phyloP scores from a whole-genome alignment of 2,329 filamentous ascomycete genomes.

The Lachnellula subtilissima region DNA sequence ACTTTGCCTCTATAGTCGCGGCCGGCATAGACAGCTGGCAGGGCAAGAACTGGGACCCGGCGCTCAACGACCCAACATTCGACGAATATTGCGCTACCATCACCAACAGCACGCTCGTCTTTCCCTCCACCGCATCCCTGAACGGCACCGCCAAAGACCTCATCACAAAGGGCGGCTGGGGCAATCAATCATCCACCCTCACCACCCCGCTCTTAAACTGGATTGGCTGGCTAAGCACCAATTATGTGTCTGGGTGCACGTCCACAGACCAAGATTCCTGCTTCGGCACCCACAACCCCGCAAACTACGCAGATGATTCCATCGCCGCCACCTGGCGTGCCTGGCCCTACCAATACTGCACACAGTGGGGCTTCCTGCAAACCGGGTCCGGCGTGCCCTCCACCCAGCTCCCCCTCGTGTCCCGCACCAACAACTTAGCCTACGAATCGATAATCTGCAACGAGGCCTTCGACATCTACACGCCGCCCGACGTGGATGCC shows the following conservation, averaged over 20 bases:
- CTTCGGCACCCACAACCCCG: constrained; percentile 44
- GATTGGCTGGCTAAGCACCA: constrained; percentile 49
- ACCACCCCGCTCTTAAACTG: constrained; percentile 52
- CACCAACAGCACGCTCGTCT: constrained; percentile 40
- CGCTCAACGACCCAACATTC: constrained; percentile 43
- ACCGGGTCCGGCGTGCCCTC: constrained; percentile 66
- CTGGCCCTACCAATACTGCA: constrained; percentile 48
- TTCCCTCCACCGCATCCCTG: constrained; percentile 61
- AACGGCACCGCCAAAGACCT: constrained; percentile 56
- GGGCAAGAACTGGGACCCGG: constrained; percentile 55
- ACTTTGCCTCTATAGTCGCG: constrained; percentile 47
- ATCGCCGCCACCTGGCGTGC: constrained; percentile 40
- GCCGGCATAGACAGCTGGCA: constrained; percentile 48
- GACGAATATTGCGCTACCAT: constrained; percentile 52
- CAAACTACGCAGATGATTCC: constrained; percentile 41
- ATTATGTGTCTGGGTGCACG: constrained; percentile 36
- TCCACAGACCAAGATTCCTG: constrained; percentile 42
- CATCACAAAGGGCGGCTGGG: constrained; percentile 44
- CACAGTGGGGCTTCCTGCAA: constrained; percentile 72
- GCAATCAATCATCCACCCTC: constrained; percentile 35
- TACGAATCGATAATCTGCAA: constrained; percentile 60
- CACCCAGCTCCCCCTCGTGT: constrained; percentile 63
- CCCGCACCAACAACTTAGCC: constrained; percentile 61
- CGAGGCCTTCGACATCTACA: constrained; percentile 64
- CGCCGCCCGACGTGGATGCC: constrained; percentile 54